Conservation (phyloP, 441 rosid species). For the Pelargonium australe region DNA sequence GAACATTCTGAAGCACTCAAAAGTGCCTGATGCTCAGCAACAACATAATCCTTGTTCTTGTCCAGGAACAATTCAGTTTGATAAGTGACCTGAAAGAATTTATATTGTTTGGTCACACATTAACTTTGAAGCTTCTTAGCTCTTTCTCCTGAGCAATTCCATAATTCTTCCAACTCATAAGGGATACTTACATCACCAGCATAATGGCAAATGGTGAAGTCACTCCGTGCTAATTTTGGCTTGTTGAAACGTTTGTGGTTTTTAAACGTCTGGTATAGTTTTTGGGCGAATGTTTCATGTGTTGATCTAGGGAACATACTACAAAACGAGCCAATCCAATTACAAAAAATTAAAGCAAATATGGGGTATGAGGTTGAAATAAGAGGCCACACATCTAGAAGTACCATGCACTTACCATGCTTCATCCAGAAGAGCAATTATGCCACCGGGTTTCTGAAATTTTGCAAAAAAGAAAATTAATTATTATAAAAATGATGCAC, state of each 20-base stretch:
- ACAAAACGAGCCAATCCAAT: constrained; percentile 18
- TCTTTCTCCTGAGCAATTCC: background rate
- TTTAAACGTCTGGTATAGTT: constrained; percentile 91
- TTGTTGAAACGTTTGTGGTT: constrained; percentile 85
- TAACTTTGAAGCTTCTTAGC: background rate
- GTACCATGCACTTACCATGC: constrained; percentile 69
- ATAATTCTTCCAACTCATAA: background rate
- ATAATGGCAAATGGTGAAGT: constrained; percentile 94
- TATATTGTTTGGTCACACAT: constrained; percentile 5
- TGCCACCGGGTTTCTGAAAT: constrained; percentile 99
- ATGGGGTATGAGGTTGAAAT: background rate
- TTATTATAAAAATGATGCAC: background rate
- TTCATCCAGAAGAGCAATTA: constrained; percentile 96
- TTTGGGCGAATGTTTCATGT: constrained; percentile 96
- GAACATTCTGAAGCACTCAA: constrained; percentile 82
- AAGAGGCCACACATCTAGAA: constrained; percentile 12
- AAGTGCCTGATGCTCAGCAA: constrained; percentile 96
- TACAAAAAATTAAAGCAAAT: constrained; percentile 12
- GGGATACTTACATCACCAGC: constrained; percentile 85
- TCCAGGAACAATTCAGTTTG: constrained; percentile 95
- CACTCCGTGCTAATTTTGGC: constrained; percentile 90
- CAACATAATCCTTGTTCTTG: constrained; percentile 98
- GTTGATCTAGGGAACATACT: constrained; percentile 99
- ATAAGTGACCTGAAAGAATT: constrained; percentile 75
- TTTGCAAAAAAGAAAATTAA: constrained; percentile 9